A percentile compares a stretch with the other conserved stretches of the same genome.
Evolutionary conservation across 495 filamentous ascomycete genomes (phyloP).

Genomic region (Hypoxylon lenormandii): DNA sequence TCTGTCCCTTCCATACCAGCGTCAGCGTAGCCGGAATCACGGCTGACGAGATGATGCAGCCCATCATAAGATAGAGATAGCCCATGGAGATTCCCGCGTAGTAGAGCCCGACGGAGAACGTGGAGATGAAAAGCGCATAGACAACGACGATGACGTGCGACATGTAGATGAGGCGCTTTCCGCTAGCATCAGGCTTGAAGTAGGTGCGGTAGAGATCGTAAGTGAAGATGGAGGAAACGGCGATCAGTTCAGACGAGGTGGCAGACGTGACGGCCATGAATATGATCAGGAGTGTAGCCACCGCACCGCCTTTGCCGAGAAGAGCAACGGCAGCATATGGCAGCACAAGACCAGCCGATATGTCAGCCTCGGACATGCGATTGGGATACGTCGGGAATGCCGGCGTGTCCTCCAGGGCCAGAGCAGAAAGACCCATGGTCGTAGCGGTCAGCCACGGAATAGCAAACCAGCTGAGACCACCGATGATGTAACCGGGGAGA

Average conservation of each 20-base stretch:
- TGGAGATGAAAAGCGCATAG: constrained; percentile 86
- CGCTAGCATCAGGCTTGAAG: constrained; percentile 72
- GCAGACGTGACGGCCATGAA: constrained; percentile 98
- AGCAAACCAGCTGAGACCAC: constrained; percentile 92
- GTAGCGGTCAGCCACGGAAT: constrained; percentile 94
- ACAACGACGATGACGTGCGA: constrained; percentile 79
- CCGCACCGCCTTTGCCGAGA: constrained; percentile 87
- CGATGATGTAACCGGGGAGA: constrained; percentile 91
- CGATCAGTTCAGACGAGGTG: constrained; percentile 88
- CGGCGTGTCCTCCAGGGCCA: constrained; percentile 82
- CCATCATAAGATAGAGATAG: constrained; percentile 84
- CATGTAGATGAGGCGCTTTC: constrained; percentile 85
- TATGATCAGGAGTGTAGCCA: constrained; percentile 83
- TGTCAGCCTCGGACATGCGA: constrained; percentile 78
- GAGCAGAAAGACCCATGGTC: constrained; percentile 90
- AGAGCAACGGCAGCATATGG: constrained; percentile 91
- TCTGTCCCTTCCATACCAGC: constrained; percentile 84
- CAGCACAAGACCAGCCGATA: constrained; percentile 86
- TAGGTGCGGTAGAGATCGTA: constrained; percentile 89
- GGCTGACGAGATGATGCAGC: constrained; percentile 86
- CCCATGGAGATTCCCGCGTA: constrained; percentile 70
- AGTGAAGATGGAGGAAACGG: constrained; percentile 90
- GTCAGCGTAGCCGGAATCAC: constrained; percentile 86
- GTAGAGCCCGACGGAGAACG: constrained; percentile 82
- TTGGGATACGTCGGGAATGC: constrained; percentile 77